These are phyloP conservation scores for Aureobasidium sp. DNA, from an alignment of 2,329 filamentous ascomycete species.

Conservation along the genomic window DNA sequence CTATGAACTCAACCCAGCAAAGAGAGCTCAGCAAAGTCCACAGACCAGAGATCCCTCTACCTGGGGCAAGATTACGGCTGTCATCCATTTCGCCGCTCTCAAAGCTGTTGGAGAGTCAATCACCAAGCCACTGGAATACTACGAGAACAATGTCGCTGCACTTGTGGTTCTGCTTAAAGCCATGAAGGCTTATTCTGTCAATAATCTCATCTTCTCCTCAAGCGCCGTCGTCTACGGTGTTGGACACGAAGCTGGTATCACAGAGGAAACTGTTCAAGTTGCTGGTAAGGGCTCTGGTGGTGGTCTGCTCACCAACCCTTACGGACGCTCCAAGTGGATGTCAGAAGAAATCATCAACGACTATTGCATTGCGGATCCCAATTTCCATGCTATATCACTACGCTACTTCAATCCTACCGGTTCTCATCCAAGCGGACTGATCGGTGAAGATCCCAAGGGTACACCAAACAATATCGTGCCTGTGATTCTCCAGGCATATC, in stretches of 20 bases:
- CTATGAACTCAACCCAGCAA: background rate
- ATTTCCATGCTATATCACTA: conserved; percentile 54
- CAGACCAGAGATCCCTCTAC: conserved; percentile 22
- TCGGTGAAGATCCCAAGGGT: conserved; percentile 55
- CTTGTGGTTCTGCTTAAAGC: conserved; percentile 50
- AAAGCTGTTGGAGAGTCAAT: conserved; percentile 60
- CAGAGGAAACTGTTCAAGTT: conserved; percentile 10
- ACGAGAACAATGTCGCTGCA: conserved; percentile 58
- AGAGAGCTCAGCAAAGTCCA: conserved; percentile 11
- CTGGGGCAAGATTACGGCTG: conserved; percentile 47
- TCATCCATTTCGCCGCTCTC: conserved; percentile 63
- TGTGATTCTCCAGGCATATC: conserved; percentile 33
- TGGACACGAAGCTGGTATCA: background rate
- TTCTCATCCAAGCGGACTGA: conserved; percentile 53
- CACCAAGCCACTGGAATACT: conserved; percentile 51
- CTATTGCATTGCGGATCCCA: conserved; percentile 50
- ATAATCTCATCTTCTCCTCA: conserved; percentile 59
- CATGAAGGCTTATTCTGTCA: conserved; percentile 51
- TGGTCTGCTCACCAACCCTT: conserved; percentile 54
- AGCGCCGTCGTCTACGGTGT: conserved; percentile 58
- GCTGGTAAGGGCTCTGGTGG: conserved; percentile 30
- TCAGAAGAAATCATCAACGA: conserved; percentile 58
- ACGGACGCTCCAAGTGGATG: conserved; percentile 59
- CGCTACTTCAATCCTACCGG: conserved; percentile 62
- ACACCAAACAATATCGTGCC: conserved; percentile 57